Evolutionary conservation across 2,329 filamentous ascomycete species (phyloP), one percentile per base, ranked within the genome.

Genomic region (Ceratocystiopsis sp.): DNA sequence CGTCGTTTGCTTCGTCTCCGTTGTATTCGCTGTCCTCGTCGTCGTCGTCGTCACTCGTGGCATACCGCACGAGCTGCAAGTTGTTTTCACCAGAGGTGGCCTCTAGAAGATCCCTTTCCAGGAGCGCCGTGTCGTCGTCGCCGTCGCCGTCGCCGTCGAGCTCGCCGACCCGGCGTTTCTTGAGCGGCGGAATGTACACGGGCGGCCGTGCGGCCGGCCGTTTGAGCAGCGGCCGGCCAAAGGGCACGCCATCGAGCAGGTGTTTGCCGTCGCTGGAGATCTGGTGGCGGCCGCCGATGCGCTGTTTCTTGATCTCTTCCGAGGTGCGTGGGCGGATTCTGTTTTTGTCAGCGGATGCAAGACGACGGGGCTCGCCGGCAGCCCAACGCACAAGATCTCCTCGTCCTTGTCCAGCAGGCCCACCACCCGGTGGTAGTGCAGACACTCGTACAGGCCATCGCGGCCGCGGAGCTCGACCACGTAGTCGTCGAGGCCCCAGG

Each of bases 401-500:
- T 95, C 87, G 43, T 91, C 85, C 42, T 89, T 79, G 51, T 83
- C 80, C 45, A 94, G 64, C 11, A 91, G 65, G 38, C 71, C 69
- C 14, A 68, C 65, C 7, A 93, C 70, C 17, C 72, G 67, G 56
- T 84, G 80, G 53, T 84, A 96, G 61, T 95, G 89, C 45, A 95
- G 62, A 53, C 84, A 91, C 61, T 96, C 89, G 51, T 84, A 95
- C 38, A 73, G 76, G n/a, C 69, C 70, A 35, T 64, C 60, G 25
- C 55, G 53, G 44, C 70, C 67, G 17, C 60, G 59, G 25, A 94
- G 68, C 59, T 93, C 83, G 29, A 94, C 84, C 10, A 73, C 73
- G 59, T 96, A 96, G 57, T 95, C 84, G 54, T 95, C 87, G 4
- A 94, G 62, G 0, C 84, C 85, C 84, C 85, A 94, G 46, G 85